Conservation (phyloP, 2,329 filamentous ascomycete species). For the Aureobasidium lini region DNA sequence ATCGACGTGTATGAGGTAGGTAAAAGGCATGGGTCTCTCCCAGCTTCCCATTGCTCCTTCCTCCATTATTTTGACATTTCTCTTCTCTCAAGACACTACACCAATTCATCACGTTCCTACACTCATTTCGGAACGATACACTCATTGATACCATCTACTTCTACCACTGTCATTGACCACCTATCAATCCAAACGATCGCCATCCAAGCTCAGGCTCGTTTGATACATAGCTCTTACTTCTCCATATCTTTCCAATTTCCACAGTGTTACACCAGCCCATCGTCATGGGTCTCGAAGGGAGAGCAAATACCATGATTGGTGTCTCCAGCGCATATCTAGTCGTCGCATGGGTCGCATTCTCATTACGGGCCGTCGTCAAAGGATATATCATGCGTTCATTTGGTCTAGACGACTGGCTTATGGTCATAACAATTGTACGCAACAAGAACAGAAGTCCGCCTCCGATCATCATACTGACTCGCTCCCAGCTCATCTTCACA, state of each 20-base stretch:
- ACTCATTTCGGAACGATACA: not conserved
- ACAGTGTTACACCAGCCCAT: not conserved
- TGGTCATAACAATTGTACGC: not conserved
- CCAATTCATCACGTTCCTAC: not conserved
- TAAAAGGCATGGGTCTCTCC: not conserved
- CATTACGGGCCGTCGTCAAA: not conserved
- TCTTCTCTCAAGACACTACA: not conserved
- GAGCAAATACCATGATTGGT: conserved; percentile 7
- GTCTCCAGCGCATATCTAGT: not conserved
- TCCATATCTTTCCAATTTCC: no score
- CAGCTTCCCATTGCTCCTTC: not conserved
- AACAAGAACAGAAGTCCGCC: not conserved
- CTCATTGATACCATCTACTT: no score
- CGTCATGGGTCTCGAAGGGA: not conserved
- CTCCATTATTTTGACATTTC: not conserved
- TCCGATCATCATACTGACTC: not conserved
- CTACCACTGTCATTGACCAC: no score
- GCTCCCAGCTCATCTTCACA: not conserved
- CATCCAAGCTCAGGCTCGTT: not conserved
- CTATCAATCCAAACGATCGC: no score
- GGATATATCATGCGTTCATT: not conserved
- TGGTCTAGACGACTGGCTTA: conserved; percentile 3
- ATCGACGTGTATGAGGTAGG: not conserved
- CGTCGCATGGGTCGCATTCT: conserved; percentile 5
- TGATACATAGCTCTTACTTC: not conserved